Evolutionary conservation across 352 stramenopile species (phyloP).

Genomic region (Globisporangium rhizosaccharum): DNA sequence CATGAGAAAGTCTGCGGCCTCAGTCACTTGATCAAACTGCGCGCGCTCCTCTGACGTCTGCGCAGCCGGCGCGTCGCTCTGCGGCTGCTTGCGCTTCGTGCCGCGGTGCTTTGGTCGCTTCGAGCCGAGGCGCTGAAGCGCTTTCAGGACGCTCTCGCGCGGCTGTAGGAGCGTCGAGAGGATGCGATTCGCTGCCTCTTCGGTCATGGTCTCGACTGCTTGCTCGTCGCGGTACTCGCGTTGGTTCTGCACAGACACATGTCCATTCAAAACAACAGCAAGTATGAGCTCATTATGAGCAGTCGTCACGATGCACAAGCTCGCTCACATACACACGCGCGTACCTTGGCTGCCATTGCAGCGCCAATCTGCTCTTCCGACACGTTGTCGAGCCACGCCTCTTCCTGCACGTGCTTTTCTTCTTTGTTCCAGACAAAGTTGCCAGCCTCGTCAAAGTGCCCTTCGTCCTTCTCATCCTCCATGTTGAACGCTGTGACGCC

Average conservation of each 20-base stretch:
- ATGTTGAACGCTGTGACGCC: slow-evolving; percentile 80
- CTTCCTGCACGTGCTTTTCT: slow-evolving; percentile 69
- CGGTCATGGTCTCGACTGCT: slow-evolving; percentile 48
- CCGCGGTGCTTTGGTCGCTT: slow-evolving; percentile 45
- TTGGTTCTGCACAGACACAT: slow-evolving; percentile 21
- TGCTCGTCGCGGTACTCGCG: slow-evolving; percentile 55
- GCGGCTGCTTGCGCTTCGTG: slow-evolving; percentile 51
- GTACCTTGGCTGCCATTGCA: slow-evolving; percentile 49
- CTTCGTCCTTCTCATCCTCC: slow-evolving; percentile 82
- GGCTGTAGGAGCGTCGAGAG: slow-evolving; percentile 52
- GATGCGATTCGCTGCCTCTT: slow-evolving; percentile 44
- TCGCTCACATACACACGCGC: background rate
- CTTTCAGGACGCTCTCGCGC: slow-evolving; percentile 74
- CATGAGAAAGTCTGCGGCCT: slow-evolving; percentile 78
- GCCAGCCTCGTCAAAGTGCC: slow-evolving; percentile 72
- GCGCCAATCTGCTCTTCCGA: slow-evolving; percentile 71
- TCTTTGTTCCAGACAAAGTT: slow-evolving; percentile 83
- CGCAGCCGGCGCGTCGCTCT: slow-evolving; percentile 12
- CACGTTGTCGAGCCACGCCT: slow-evolving; percentile 73
- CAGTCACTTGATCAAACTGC: slow-evolving; percentile 77
- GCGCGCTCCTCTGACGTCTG: slow-evolving; percentile 68
- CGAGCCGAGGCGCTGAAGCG: slow-evolving; percentile 61
- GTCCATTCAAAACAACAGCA: background rate
- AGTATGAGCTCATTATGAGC: background rate
- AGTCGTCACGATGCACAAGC: background rate